Evolutionary conservation across 1,284 basidiomycete genomes (phyloP), one percentile per base, ranked within the genome.

Genomic region (Ganoderma meredithae): DNA sequence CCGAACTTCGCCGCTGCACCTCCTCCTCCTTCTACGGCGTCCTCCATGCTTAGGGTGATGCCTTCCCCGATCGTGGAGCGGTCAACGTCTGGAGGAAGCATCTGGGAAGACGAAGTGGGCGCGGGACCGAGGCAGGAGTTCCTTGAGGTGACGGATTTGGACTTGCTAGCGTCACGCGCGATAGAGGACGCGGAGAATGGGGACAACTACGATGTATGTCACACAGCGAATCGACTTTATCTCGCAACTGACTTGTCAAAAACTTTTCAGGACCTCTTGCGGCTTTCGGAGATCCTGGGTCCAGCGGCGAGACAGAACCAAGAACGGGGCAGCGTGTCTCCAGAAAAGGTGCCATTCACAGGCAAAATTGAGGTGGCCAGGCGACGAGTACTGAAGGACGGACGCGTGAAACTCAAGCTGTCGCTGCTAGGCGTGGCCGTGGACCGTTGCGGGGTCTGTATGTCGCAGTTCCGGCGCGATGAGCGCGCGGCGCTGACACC

Each of bases 371-470:
- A 90, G 72, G 81, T 94, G 36, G 83, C 89, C 73, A 86, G 90
- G 13, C 84, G 89, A 52, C 86, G 95, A 19, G 84, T 87, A 31
- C 90, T 88, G 60, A 83, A 84, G 70, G 87, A 92, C 71, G 94
- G 94, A 12, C 89, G 91, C 63, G 84, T 91, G 66, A 95, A 94
- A 81, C 79, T 94, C 67, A 96, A 95, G 80, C 79, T 95, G 60
- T 84, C 84, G 25, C 80, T 95, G 39, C 81, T 93, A n/a, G 94
- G 92, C 31, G 84, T 88, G 12, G 77, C 86, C 1, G 93, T 96
- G 36, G 89, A 93, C 71, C 90, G 89, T 74, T 97, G 95, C 76
- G 87, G 89, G 33, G 91, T 95, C 60, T 96, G 95, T 78, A 80
- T 94, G 73, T 84, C 83, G 62, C 92, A 94, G 81, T 96, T 95